These are phyloP conservation scores for Coprinopsis cinerea DNA, from an alignment of 768 basidiomycete species.

Conservation along the genomic window DNA sequence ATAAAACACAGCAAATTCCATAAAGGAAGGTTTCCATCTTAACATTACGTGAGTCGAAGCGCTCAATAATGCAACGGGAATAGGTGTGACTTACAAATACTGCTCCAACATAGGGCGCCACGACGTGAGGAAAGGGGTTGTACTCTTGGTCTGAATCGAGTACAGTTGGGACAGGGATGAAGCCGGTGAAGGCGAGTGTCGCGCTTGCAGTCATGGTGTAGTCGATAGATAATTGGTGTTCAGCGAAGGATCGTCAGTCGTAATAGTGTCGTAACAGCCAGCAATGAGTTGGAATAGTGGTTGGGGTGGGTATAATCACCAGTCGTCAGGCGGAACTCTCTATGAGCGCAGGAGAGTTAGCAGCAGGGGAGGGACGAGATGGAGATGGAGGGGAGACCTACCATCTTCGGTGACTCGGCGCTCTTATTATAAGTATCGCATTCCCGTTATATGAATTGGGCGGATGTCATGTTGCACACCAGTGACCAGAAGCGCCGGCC, in stretches of 20 bases:
- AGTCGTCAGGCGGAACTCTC: too few relatives aligned
- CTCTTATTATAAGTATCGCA: too few relatives aligned
- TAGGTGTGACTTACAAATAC: slow-evolving; percentile 3
- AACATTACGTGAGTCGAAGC: background rate
- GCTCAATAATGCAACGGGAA: background rate
- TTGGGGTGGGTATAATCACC: too few relatives aligned
- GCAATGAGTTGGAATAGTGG: too few relatives aligned
- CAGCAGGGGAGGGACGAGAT: too few relatives aligned
- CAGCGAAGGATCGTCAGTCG: background rate
- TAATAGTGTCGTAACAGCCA: background rate
- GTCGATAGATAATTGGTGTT: background rate
- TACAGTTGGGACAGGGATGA: background rate
- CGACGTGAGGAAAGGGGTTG: background rate
- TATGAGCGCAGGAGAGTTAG: too few relatives aligned
- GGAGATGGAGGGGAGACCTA: too few relatives aligned
- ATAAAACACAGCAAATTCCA: slow-evolving; percentile 31
- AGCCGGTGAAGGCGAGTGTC: background rate
- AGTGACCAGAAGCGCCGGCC: too few relatives aligned
- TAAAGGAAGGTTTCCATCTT: slow-evolving; percentile 11
- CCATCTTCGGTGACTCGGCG: too few relatives aligned
- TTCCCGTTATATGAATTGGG: too few relatives aligned
- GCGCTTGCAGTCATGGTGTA: background rate
- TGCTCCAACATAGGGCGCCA: slow-evolving; percentile 5
- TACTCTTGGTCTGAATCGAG: background rate
- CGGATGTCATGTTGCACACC: too few relatives aligned